A percentile compares a stretch with the other conserved stretches of the same genome.
Conservation (phyloP, 352 stramenopile genomes). For the Hyphochytrium catenoides region DNA sequence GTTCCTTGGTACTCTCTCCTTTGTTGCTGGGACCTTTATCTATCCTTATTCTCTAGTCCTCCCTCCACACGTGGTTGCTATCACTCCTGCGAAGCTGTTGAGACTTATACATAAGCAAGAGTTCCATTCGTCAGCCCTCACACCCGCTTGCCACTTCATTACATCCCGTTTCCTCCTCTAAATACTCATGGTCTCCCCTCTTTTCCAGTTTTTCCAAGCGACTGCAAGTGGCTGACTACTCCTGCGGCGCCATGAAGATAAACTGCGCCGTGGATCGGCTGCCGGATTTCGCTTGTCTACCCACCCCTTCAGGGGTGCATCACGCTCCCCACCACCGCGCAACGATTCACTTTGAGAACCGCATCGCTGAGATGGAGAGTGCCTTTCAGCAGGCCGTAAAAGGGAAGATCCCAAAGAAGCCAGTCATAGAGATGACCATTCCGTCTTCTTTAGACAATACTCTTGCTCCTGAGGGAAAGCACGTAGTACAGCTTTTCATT, state of each 20-base stretch:
- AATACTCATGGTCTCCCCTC: too few species aligned
- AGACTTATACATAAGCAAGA: too few species aligned
- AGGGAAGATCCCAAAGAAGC: constrained; percentile 30
- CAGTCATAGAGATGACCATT: constrained; percentile 73
- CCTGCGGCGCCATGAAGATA: constrained; percentile 26
- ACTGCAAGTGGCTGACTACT: constrained; percentile 6
- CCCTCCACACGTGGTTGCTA: too few species aligned
- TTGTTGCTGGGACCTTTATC: too few species aligned
- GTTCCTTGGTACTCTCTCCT: too few species aligned
- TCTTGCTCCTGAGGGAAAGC: constrained; percentile 26
- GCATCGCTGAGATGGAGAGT: constrained; percentile 47
- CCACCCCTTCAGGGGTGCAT: constrained; percentile 21
- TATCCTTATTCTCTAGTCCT: too few species aligned
- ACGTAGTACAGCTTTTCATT: constrained; percentile 66
- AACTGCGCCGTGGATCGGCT: constrained; percentile 55
- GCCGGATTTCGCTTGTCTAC: constrained; percentile 53
- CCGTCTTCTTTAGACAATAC: constrained; percentile 52
- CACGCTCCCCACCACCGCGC: constrained; percentile 51
- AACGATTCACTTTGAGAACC: constrained; percentile 68
- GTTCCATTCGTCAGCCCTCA: too few species aligned
- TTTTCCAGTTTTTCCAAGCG: constrained; percentile 9
- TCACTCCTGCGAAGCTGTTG: too few species aligned
- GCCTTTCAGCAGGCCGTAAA: constrained; percentile 52
- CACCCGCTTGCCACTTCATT: too few species aligned
- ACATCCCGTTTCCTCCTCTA: too few species aligned